Evolutionary conservation across 2,329 filamentous ascomycete species (phyloP).

Genomic region (Ophiocordyceps australis): DNA sequence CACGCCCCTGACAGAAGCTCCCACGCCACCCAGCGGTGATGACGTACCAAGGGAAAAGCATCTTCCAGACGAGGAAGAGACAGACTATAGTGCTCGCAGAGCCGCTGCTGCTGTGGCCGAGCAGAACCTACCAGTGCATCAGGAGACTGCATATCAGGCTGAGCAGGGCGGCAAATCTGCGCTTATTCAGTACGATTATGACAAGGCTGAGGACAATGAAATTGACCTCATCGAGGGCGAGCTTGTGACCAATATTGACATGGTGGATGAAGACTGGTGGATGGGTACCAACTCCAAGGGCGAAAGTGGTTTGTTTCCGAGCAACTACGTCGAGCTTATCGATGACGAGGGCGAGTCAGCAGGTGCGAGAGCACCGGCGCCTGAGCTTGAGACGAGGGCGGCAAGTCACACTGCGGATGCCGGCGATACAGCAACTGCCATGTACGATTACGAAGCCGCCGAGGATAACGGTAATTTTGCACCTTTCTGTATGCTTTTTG

Average conservation of each 20-base stretch:
- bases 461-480: slow-evolving; percentile 68
- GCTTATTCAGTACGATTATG: slow-evolving; percentile 82
- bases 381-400: slow-evolving; percentile 14
- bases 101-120: slow-evolving; percentile 36
- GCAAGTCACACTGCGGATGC: slow-evolving; percentile 11
- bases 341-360: slow-evolving; percentile 45
- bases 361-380: slow-evolving; percentile 14
- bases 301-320: slow-evolving; percentile 82
- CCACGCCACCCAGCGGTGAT: slow-evolving; percentile 38
- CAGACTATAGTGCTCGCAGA: slow-evolving; percentile 39
- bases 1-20: slow-evolving; percentile 30
- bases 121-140: slow-evolving; percentile 13
- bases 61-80: slow-evolving; percentile 43
- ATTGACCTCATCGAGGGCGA: slow-evolving; percentile 82
- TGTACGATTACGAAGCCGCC: slow-evolving; percentile 93
- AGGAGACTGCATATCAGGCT: slow-evolving; percentile 10
- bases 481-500: no score
- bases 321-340: slow-evolving; percentile 86
- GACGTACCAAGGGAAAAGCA: slow-evolving; percentile 47
- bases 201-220: slow-evolving; percentile 95
- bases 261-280: slow-evolving; percentile 99
- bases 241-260: slow-evolving; percentile 78
- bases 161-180: slow-evolving; percentile 47
- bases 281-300: slow-evolving; percentile 77
- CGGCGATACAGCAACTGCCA: slow-evolving; percentile 58